Conservation (phyloP, 2,329 filamentous ascomycete species). For the Hypoxylon sp. region DNA sequence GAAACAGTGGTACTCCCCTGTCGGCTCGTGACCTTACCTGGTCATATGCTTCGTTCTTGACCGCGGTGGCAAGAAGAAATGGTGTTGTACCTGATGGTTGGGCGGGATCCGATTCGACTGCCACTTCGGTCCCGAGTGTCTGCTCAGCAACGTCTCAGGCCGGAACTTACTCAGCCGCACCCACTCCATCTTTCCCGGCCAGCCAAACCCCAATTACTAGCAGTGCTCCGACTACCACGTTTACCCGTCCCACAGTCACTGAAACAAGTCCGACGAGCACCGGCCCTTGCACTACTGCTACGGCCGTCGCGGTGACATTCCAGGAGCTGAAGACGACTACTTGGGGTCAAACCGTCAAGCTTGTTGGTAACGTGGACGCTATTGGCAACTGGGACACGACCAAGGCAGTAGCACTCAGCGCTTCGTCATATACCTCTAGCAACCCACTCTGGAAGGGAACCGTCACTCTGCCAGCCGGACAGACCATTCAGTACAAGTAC, state of each 20-base stretch:
- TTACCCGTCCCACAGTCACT: slow-evolving; percentile 50
- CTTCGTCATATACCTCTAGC: slow-evolving; percentile 69
- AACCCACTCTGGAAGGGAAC: slow-evolving; percentile 75
- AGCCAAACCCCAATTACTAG: slow-evolving; percentile 62
- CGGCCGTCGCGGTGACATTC: slow-evolving; percentile 74
- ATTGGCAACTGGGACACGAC: slow-evolving; percentile 75
- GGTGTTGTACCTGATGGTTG: slow-evolving; percentile 71
- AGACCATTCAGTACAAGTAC: slow-evolving; percentile 77
- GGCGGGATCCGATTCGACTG: slow-evolving; percentile 59
- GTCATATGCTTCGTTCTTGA: slow-evolving; percentile 68
- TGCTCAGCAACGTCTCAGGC: slow-evolving; percentile 64
- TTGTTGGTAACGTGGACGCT: slow-evolving; percentile 71
- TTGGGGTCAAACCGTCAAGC: slow-evolving; percentile 75
- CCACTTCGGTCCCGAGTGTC: slow-evolving; percentile 63
- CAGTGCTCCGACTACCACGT: slow-evolving; percentile 41
- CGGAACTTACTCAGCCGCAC: slow-evolving; percentile 68
- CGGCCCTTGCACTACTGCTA: slow-evolving; percentile 57
- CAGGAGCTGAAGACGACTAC: slow-evolving; percentile 69
- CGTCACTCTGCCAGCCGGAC: slow-evolving; percentile 69
- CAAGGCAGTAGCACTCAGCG: slow-evolving; percentile 70
- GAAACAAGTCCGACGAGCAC: slow-evolving; percentile 41
- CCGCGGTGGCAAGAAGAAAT: slow-evolving; percentile 70
- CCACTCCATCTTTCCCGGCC: slow-evolving; percentile 65
- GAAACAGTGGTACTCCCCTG: slow-evolving; percentile 66
- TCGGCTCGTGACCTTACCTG: slow-evolving; percentile 74